Percentiles rank a stretch among this genome's conserved stretches.
Evolutionary conservation across 106 monocot species (phyloP).

Genomic region (Phalaenopsis aphrodite): DNA sequence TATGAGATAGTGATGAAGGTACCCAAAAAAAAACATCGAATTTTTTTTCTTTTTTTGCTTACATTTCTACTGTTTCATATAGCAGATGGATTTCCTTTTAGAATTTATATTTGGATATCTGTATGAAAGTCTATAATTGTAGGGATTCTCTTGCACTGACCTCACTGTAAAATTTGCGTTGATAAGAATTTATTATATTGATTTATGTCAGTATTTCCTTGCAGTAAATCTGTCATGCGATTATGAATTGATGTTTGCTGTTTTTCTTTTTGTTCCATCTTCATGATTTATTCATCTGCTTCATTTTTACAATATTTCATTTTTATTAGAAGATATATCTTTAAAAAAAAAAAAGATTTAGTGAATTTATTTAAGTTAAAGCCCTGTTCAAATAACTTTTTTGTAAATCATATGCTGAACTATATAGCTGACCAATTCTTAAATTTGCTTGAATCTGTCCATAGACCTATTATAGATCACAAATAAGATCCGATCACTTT

Average conservation of each 20-base stretch:
- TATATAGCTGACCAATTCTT: no score
- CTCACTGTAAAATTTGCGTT: no score
- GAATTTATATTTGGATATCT: no score
- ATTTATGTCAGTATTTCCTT: not conserved
- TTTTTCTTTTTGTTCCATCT: not conserved
- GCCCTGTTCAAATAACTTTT: not conserved
- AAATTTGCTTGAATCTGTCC: not conserved
- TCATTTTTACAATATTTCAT: not conserved
- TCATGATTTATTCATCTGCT: not conserved
- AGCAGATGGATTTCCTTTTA: not conserved
- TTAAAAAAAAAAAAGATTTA: not conserved
- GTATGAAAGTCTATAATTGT: no score
- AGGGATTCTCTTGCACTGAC: no score
- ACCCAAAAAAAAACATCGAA: not conserved
- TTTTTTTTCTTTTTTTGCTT: no score
- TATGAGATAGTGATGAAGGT: slow-evolving; percentile 98
- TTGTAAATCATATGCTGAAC: not conserved
- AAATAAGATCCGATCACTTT: not conserved
- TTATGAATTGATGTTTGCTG: not conserved
- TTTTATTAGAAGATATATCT: not conserved
- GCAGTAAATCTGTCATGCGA: not conserved
- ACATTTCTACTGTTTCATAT: no score
- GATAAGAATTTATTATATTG: no score
- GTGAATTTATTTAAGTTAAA: not conserved
- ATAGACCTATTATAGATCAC: not conserved